Conservation (phyloP, 306 rosid species). For the Vigna reflexopilosa region DNA sequence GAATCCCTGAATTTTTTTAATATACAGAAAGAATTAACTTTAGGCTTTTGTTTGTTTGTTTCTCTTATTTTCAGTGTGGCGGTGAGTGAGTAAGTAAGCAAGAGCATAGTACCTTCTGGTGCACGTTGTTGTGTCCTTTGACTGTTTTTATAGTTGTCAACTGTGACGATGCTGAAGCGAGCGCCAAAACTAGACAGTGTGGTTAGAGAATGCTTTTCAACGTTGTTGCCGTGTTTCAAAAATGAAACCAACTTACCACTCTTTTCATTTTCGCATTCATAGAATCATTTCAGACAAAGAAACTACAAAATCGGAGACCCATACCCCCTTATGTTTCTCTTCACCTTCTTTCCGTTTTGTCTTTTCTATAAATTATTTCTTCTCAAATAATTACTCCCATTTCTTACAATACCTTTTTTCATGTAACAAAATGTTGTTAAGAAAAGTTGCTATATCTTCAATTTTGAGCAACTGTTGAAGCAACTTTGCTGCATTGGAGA, state of each 20-base stretch:
- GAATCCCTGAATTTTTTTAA: neutral
- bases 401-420: neutral
- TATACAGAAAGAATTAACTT: neutral
- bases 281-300: constrained; percentile 7
- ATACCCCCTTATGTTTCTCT: neutral
- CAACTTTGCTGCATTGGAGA: neutral
- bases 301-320: constrained; percentile 6
- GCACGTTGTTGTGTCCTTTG: constrained; percentile 20
- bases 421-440: neutral
- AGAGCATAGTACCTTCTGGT: neutral
- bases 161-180: constrained; percentile 36
- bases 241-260: neutral
- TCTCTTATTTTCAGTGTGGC: neutral
- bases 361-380: neutral
- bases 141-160: constrained; percentile 27
- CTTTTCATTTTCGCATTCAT: constrained; percentile 1
- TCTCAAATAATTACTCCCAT: neutral
- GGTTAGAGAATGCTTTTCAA: neutral
- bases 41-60: neutral
- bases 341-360: constrained; percentile 4
- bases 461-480: neutral
- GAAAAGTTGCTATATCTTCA: neutral
- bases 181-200: constrained; percentile 30
- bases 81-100: neutral
- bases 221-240: neutral